Conservation (phyloP, 352 stramenopile species). For the Globisporangium uncinulatum region DNA sequence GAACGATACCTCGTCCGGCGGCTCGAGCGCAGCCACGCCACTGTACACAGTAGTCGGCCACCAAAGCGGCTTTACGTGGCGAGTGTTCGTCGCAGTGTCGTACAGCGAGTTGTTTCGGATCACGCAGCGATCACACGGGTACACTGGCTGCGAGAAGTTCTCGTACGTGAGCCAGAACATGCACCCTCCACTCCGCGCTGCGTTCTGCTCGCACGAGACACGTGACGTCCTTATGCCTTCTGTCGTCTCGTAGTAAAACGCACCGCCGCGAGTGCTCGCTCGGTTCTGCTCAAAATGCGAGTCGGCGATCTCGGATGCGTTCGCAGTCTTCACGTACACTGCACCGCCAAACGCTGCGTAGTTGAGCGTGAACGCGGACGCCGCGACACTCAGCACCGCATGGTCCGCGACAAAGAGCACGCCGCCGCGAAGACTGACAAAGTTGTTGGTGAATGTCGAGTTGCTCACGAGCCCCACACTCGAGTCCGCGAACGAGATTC, state of each 20-base stretch:
- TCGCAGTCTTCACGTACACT: constrained; percentile 24
- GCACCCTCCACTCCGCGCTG: constrained; percentile 46
- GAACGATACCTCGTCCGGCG: constrained; percentile 46
- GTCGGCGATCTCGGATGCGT: constrained; percentile 10
- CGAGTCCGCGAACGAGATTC: constrained; percentile 13
- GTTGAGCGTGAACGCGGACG: constrained; percentile 23
- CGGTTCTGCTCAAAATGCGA: constrained; percentile 28
- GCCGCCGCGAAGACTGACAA: constrained; percentile 20
- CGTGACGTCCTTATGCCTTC: constrained; percentile 14
- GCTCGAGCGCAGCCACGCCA: constrained; percentile 31
- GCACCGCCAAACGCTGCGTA: constrained; percentile 27
- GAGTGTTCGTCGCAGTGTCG: constrained; percentile 53
- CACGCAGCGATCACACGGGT: constrained; percentile 30
- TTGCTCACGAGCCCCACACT: constrained; percentile 13
- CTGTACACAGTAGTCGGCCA: constrained; percentile 46
- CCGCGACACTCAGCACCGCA: constrained; percentile 14
- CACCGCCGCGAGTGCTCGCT: constrained; percentile 32
- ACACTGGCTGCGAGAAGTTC: constrained; percentile 8
- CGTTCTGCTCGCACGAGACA: constrained; percentile 32
- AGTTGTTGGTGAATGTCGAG: constrained; percentile 18
- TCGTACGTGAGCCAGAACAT: constrained; percentile 53
- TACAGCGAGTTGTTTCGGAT: constrained; percentile 48
- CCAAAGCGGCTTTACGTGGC: constrained; percentile 46
- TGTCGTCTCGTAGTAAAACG: constrained; percentile 38
- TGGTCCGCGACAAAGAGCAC: constrained; percentile 28